Base-by-base conservation (phyloP, 2,329 filamentous ascomycete species). In the Colletotrichum sp. region DNA sequence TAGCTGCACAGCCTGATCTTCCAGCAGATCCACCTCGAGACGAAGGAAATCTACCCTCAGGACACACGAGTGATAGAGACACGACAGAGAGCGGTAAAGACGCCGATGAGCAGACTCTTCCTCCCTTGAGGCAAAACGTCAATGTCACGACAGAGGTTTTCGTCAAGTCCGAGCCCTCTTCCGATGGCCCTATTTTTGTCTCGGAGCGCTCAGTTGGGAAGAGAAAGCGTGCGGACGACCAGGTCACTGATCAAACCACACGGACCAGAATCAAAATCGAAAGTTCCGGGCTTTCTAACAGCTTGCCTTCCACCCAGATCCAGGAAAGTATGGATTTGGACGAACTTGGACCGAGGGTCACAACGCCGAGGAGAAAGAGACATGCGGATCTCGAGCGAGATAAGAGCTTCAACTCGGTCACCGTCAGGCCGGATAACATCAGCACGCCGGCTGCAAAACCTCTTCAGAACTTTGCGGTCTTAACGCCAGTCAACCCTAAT, bases 271-370 rank as follows among this genome's bases (percentile, higher is more conserved):
- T 90, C 59, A 91, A 91, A 78, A 74, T 78, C 7, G 89, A 91
- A 77, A 80, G 79, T 56, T 83, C 84, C n/a, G 82, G 83, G 24
- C 80, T 80, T 0, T 30, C 65, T 32, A 32, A 26, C 26, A 43
- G 76, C 81, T 69, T 81, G 56, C 80, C 73, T 16, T 78, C 78
- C 56, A 82, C 81, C 56, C 76, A 76, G 18, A 76, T 76, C 12
- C 84, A 89, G 55, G 91, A 92, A 67, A 93, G 91, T 69, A 86
- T 93, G 66, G 92, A 94, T 79, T 85, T 94, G 13, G 89, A 92
- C 79, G 86, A 88, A 56, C 83, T 87, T 67, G 88, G 86, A 9
- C 82, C 81, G 56, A 83, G 62, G 84, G 88, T 78, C 81, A 77
- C 85, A 67, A 90, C 86, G 14, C 86, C 85, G 66, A 84, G 83